phyloP scores from a whole-genome alignment of 2,329 filamentous ascomycete species.

The Aspergillus pseudoglaucus region DNA sequence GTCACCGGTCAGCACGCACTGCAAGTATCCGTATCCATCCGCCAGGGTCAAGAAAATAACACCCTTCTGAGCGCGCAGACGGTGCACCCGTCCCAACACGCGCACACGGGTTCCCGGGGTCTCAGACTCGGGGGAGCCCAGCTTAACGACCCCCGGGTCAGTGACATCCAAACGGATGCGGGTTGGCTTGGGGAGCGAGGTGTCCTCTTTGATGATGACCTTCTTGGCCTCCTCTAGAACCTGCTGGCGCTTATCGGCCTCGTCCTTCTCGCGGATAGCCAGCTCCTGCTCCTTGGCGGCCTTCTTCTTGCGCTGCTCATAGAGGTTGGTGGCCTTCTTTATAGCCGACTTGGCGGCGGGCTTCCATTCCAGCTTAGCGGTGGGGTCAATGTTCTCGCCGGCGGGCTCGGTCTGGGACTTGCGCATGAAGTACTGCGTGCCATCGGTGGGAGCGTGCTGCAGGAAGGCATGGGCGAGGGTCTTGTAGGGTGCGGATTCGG shows the following conservation, averaged over 20 bases:
- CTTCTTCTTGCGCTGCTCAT: constrained; percentile 77
- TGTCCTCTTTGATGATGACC: constrained; percentile 63
- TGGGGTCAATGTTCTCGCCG: constrained; percentile 58
- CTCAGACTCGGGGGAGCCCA: constrained; percentile 51
- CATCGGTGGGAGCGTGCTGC: constrained; percentile 56
- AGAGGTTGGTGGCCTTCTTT: constrained; percentile 74
- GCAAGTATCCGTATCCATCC: constrained; percentile 77
- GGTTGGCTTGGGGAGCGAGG: constrained; percentile 64
- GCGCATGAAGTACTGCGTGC: constrained; percentile 60
- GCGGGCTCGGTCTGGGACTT: constrained; percentile 58
- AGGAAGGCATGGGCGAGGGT: constrained; percentile 71
- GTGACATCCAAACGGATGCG: constrained; percentile 71
- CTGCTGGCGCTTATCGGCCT: constrained; percentile 62
- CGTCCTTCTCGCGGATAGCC: constrained; percentile 65
- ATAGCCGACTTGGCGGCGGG: constrained; percentile 73
- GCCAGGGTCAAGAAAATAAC: constrained; percentile 79
- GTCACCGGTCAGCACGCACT: constrained; percentile 74
- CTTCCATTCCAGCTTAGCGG: constrained; percentile 66
- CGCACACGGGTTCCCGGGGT: constrained; percentile 65
- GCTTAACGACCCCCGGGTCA: constrained; percentile 52
- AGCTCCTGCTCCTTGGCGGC: constrained; percentile 68
- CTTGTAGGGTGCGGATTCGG: constrained; percentile 72
- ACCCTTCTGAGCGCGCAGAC: constrained; percentile 73
- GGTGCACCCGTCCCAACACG: constrained; percentile 76
- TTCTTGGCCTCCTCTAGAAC: constrained; percentile 78